Evolutionary conservation across 2,329 filamentous ascomycete genomes (phyloP).

Genomic region (Pseudocercospora crystallina): DNA sequence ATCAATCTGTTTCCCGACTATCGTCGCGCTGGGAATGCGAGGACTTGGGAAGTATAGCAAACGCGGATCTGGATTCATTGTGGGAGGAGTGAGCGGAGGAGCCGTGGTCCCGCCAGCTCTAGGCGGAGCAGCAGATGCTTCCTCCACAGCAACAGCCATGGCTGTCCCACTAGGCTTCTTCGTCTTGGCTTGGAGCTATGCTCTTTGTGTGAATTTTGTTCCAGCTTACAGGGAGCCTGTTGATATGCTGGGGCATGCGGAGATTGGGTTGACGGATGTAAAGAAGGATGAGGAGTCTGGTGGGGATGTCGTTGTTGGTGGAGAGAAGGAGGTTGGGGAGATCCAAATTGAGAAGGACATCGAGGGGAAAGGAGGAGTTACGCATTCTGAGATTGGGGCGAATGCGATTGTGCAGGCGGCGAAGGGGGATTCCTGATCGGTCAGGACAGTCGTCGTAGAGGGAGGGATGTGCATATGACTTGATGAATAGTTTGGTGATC

Average conservation of each 20-base stretch:
- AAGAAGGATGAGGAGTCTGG: neutral
- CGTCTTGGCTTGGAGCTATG: conserved; percentile 48
- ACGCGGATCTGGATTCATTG: conserved; percentile 70
- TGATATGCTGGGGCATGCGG: neutral
- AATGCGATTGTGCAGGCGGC: too few species aligned
- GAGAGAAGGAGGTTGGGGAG: neutral
- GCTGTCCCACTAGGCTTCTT: conserved; percentile 46
- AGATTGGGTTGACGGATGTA: neutral
- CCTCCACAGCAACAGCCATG: conserved; percentile 20
- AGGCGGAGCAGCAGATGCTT: conserved; percentile 66
- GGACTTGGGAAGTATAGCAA: conserved; percentile 76
- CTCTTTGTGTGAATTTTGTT: conserved; percentile 60
- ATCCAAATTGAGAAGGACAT: too few species aligned
- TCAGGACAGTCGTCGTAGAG: too few species aligned
- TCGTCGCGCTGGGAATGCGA: conserved; percentile 75
- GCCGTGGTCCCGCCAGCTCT: conserved; percentile 67
- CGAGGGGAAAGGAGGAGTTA: neutral
- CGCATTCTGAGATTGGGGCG: neutral
- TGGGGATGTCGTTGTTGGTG: neutral
- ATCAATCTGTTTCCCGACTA: conserved; percentile 81
- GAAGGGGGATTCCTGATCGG: too few species aligned
- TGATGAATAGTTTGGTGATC: too few species aligned
- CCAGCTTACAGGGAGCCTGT: conserved; percentile 63
- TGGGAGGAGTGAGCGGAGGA: conserved; percentile 72
- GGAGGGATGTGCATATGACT: too few species aligned